A percentile compares a stretch with the other conserved stretches of the same genome.
Conservation (phyloP, 306 rosid genomes). For the Cicer bijugum region DNA sequence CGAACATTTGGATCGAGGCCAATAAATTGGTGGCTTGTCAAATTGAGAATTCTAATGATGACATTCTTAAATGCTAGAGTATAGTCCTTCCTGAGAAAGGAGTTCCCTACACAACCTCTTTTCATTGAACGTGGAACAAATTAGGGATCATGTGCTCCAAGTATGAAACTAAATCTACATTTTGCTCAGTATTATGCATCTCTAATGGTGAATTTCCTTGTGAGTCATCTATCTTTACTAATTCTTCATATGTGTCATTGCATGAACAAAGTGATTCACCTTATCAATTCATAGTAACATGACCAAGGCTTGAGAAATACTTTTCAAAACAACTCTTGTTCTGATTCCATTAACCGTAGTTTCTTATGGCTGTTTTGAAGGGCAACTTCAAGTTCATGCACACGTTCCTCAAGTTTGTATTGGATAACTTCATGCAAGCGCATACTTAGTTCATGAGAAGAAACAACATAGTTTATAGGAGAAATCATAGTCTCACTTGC, state of each 20-base stretch:
- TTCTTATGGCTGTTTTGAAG: conserved; percentile 70
- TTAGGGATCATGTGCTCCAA: not conserved
- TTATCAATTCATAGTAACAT: conserved; percentile 42
- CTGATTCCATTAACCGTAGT: conserved; percentile 50
- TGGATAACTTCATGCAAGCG: conserved; percentile 79
- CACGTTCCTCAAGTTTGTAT: conserved; percentile 74
- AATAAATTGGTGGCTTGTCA: no score
- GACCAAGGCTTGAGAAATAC: no score
- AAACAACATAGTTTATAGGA: conserved; percentile 66
- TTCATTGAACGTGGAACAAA: conserved; percentile 29
- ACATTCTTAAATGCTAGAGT: conserved; percentile 38
- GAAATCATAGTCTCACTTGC: conserved; percentile 43
- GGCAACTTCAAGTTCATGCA: conserved; percentile 83
- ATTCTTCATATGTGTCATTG: conserved; percentile 77
- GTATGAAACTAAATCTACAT: conserved; percentile 26
- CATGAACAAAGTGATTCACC: conserved; percentile 86
- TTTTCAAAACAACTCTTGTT: conserved; percentile 46
- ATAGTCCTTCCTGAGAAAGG: conserved; percentile 44
- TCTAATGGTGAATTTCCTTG: conserved; percentile 60
- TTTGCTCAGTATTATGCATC: conserved; percentile 40
- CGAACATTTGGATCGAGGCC: no score
- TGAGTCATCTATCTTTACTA: conserved; percentile 57
- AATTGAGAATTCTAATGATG: not conserved
- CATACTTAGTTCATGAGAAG: conserved; percentile 75
- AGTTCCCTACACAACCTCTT: conserved; percentile 34